Conservation (phyloP, 169 alveolate genomes). For the Cryptosporidium sp. region DNA sequence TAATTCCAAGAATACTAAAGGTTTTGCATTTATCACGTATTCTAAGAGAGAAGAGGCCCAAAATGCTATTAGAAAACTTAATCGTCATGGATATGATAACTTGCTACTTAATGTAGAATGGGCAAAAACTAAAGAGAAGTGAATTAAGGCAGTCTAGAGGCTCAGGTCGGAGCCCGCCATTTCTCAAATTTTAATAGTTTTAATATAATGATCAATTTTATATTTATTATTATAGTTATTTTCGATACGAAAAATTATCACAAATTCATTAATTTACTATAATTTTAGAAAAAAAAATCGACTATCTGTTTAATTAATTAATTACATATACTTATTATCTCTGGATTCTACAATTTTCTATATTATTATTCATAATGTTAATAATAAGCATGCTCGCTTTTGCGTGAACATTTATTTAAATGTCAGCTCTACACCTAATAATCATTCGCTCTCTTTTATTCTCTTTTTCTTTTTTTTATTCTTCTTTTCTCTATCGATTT, state of each 20-base stretch:
- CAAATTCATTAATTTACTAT: neutral
- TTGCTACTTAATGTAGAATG: conserved; percentile 85
- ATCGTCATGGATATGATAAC: conserved; percentile 90
- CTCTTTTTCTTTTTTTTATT: neutral
- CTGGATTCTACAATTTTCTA: neutral
- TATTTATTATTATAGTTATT: neutral
- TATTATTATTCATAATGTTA: neutral
- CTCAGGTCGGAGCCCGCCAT: neutral
- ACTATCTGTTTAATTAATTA: neutral
- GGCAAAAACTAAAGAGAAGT: conserved; percentile 71
- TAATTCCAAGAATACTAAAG: conserved; percentile 90
- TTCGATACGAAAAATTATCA: neutral
- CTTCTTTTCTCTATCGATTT: too few species aligned
- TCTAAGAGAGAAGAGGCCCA: conserved; percentile 89
- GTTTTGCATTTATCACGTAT: conserved; percentile 91
- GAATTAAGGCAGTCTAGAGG: neutral
- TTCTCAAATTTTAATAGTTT: neutral
- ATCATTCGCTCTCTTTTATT: neutral
- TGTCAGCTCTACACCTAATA: neutral
- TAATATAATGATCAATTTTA: neutral
- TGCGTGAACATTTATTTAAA: neutral
- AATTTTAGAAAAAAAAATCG: neutral
- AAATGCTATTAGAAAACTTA: conserved; percentile 87
- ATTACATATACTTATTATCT: neutral
- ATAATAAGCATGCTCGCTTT: too few species aligned